phyloP scores from a whole-genome alignment of 305 asterid genomes.

The Rubia peregrina region DNA sequence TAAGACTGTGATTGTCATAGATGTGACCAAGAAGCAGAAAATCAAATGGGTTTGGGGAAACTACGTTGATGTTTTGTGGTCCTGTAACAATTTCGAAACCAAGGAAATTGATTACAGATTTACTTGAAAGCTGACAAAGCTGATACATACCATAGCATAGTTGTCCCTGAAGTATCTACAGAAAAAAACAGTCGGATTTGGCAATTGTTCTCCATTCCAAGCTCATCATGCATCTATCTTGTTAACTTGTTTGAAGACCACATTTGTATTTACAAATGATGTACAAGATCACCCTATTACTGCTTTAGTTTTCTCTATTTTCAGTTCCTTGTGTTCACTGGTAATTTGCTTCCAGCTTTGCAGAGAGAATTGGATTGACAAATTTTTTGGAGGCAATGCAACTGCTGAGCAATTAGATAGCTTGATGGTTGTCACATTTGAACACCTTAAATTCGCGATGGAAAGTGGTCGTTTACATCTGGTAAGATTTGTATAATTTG shows the following conservation, averaged over 20 bases:
- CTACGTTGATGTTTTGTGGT: neutral
- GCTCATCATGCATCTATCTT: neutral
- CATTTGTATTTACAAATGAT: neutral
- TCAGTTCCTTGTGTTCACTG: neutral
- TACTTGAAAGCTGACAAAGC: neutral
- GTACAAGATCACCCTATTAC: too few species aligned
- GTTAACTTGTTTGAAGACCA: neutral
- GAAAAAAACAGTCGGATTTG: neutral
- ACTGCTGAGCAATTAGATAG: slow-evolving; percentile 71
- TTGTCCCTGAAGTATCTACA: neutral
- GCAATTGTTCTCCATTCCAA: neutral
- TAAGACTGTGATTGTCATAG: neutral
- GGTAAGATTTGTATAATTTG: slow-evolving; percentile 28
- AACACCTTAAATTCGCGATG: slow-evolving; percentile 54
- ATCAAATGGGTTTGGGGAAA: neutral
- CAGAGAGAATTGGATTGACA: slow-evolving; percentile 46
- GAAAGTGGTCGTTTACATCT: slow-evolving; percentile 53
- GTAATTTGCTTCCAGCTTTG: slow-evolving; percentile 41
- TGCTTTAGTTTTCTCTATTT: neutral
- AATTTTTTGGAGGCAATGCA: slow-evolving; percentile 40
- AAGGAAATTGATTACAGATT: neutral
- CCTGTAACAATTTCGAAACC: neutral
- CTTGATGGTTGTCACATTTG: slow-evolving; percentile 68
- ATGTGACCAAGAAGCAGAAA: neutral
- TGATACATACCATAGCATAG: neutral